These are phyloP conservation scores for Suhomyces canberraensis DNA, from an alignment of 805 yeast genomes.

Conservation along the genomic window DNA sequence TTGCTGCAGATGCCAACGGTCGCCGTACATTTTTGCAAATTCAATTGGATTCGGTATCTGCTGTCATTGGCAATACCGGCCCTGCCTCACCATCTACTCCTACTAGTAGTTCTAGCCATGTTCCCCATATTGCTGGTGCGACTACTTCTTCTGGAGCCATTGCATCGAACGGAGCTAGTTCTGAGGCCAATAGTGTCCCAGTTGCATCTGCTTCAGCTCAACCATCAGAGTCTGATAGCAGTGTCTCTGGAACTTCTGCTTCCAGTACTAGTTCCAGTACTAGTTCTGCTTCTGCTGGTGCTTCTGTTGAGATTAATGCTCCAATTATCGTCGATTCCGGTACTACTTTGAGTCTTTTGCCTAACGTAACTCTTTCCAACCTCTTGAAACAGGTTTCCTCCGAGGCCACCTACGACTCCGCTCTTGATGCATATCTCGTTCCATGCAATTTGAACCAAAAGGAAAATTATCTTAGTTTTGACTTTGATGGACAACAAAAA, in stretches of 20 bases:
- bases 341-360: conserved; percentile 49
- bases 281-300: neutral
- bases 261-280: neutral
- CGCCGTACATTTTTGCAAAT: conserved; percentile 15
- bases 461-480: conserved; percentile 10
- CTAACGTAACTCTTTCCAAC: conserved; percentile 17
- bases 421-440: conserved; percentile 10
- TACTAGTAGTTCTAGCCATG: neutral
- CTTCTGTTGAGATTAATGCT: conserved; percentile 9
- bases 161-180: neutral
- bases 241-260: neutral
- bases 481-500: conserved; percentile 8
- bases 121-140: conserved; percentile 3
- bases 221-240: neutral
- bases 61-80: conserved; percentile 5
- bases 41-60: conserved; percentile 16
- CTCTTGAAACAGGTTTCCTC: conserved; percentile 8
- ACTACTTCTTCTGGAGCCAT: neutral
- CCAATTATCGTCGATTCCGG: conserved; percentile 58
- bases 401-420: conserved; percentile 4
- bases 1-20: conserved; percentile 14
- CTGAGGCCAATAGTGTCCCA: neutral
- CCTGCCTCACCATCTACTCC: conserved; percentile 1
- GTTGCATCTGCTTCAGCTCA: neutral
- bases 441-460: conserved; percentile 13